These are phyloP conservation scores for Gracilaria vermiculophylla DNA, from an alignment of 23 red algal genomes.

Conservation along the genomic window DNA sequence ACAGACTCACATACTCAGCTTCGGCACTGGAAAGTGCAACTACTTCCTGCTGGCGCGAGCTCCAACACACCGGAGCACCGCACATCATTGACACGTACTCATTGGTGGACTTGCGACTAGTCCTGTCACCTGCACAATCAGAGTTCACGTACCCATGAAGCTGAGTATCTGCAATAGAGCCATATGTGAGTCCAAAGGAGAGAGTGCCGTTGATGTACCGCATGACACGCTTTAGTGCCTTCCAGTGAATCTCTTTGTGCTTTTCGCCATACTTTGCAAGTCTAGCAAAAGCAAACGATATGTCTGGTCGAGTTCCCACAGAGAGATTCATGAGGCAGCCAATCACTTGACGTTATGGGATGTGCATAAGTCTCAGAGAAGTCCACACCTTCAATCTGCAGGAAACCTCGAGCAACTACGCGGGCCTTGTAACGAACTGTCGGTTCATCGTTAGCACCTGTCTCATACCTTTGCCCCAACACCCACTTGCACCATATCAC, in stretches of 20 bases:
- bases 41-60: constrained; percentile 20
- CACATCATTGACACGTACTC: constrained; percentile 15
- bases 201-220: constrained; percentile 15
- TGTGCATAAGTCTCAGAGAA: constrained; percentile 27
- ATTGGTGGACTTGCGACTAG: constrained; percentile 13
- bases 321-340: constrained; percentile 18
- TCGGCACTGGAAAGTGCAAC: constrained; percentile 47
- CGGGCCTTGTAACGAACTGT: constrained; percentile 28
- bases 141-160: not conserved
- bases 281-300: constrained; percentile 16
- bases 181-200: not conserved
- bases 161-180: not conserved
- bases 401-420: not conserved
- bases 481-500: not conserved
- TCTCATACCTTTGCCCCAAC: constrained; percentile 6
- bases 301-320: constrained; percentile 28
- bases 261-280: constrained; percentile 10
- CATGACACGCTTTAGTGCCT: constrained; percentile 25
- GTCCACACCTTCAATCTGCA: constrained; percentile 18
- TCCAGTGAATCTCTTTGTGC: not conserved
- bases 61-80: constrained; percentile 1
- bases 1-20: constrained; percentile 40
- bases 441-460: not conserved
- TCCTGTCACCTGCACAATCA: not conserved
- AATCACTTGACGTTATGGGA: constrained; percentile 12